phyloP scores from a whole-genome alignment of 495 filamentous ascomycete genomes.

The Saxophila tyrrhenica region DNA sequence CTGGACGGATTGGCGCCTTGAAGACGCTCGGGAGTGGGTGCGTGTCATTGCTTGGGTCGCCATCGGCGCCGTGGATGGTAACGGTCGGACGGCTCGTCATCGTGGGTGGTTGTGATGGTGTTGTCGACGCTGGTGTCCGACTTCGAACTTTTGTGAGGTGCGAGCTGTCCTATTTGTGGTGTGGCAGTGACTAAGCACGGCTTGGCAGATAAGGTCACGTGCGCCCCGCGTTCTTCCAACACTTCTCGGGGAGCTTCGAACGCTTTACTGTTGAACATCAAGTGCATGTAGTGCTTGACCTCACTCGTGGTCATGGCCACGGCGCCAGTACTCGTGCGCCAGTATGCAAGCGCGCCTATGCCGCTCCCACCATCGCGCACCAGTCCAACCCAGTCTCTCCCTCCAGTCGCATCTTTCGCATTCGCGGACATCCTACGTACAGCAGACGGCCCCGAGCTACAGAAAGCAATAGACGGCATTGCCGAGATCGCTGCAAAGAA shows the following conservation, averaged over 20 bases:
- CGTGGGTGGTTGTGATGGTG: slow-evolving; percentile 27
- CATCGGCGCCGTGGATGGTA: slow-evolving; percentile 86
- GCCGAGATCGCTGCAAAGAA: slow-evolving; percentile 54
- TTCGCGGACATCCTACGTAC: slow-evolving; percentile 46
- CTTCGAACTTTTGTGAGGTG: neutral
- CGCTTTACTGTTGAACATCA: too few relatives aligned
- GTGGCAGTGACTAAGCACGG: too few relatives aligned
- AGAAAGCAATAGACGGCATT: slow-evolving; percentile 46
- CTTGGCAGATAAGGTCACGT: too few relatives aligned
- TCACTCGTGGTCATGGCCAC: neutral
- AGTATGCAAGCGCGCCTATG: neutral
- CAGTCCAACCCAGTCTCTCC: slow-evolving; percentile 3
- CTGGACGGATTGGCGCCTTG: slow-evolving; percentile 88
- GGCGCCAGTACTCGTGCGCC: slow-evolving; percentile 1
- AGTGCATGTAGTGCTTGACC: too few relatives aligned
- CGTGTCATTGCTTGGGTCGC: slow-evolving; percentile 73
- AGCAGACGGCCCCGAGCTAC: slow-evolving; percentile 48
- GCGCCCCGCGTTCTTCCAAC: too few relatives aligned
- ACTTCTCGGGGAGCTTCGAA: too few relatives aligned
- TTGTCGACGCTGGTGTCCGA: neutral
- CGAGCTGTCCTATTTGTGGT: neutral
- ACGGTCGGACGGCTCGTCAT: slow-evolving; percentile 94
- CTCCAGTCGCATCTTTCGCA: slow-evolving; percentile 38
- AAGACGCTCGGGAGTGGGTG: slow-evolving; percentile 90
- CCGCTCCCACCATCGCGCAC: neutral